phyloP scores from a whole-genome alignment of 495 filamentous ascomycete genomes.

The Penicillium crystallinum region DNA sequence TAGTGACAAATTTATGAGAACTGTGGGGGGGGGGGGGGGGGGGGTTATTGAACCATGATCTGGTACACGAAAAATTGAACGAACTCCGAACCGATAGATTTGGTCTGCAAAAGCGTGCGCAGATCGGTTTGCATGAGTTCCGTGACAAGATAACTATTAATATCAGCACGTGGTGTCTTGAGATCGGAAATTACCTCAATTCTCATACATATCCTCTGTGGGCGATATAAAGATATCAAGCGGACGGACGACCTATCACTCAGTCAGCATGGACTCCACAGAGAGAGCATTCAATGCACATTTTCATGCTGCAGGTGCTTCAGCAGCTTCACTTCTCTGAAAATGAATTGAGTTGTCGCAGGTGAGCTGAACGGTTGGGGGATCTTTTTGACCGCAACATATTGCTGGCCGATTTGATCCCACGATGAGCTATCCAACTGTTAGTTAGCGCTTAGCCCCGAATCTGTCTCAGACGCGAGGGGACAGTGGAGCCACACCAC shows the following conservation, averaged over 20 bases:
- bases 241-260: constrained; percentile 69
- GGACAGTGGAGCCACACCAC: neutral
- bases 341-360: constrained; percentile 81
- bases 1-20: constrained; percentile 19
- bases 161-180: neutral
- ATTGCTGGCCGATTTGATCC: constrained; percentile 43
- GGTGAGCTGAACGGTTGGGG: constrained; percentile 95
- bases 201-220: constrained; percentile 77
- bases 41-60: constrained; percentile 57
- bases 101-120: constrained; percentile 76
- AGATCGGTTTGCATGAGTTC: constrained; percentile 88
- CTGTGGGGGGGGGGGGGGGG: constrained; percentile 3
- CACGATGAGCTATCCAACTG: constrained; percentile 7
- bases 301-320: constrained; percentile 91
- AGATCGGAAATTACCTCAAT: neutral
- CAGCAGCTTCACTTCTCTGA: constrained; percentile 83
- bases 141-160: constrained; percentile 77
- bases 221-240: constrained; percentile 93
- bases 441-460: neutral
- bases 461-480: neutral
- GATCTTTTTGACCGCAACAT: constrained; percentile 93
- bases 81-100: constrained; percentile 88
- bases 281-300: constrained; percentile 39
- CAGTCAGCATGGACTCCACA: neutral
- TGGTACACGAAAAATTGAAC: constrained; percentile 95